Base-by-base conservation (phyloP, 1,284 basidiomycete species). In the Trichosporon inkin region DNA sequence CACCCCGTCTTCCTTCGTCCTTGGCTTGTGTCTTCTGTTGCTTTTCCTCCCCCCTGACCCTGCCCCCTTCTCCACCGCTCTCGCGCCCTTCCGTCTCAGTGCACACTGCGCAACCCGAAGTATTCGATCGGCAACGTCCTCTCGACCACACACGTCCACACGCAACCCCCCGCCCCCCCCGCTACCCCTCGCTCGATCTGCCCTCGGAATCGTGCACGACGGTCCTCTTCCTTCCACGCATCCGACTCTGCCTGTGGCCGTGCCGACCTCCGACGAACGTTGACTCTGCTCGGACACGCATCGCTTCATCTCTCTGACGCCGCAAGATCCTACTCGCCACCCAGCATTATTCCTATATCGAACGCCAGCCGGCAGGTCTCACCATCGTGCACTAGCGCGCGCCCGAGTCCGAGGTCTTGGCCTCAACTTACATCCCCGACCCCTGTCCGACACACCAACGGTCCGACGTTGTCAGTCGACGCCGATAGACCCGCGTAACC, bases 261-360 rank as follows among this genome's bases (percentile, higher is more conserved):
- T 24, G 20, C 7, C 20, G 22, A 14, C 41, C 22, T 16, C 41
- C 41, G 20, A 47, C 41, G 41, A 49, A 49, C 44, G n/a, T 17
- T 49, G 44, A 28, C 44, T 49, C 28, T 49, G 44, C 44, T 49
- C n/a, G 17, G 44, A 49, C 44, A 49, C 24, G 22, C 44, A 49
- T 49, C n/a, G 24, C 44, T 49, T 49, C 44, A 20, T 24, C 10
- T 2, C 20, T 14, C 19, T 11, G 17, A 41, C 44, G 24, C 44
- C 44, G 24, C 16, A 22, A 10, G 22, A 16, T n/a, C 14, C 44
- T 49, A n/a, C 44, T 49, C 44, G 44, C 44, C 44, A 49, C 44
- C 44, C 44, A 11, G 24, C 44, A 49, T n/a, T n/a, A 14, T 32
- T 8, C 19, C 11, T 49, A n/a, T 16, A 13, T 49, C 44, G 44